These are phyloP conservation scores for Trichoderma hamatum DNA, from an alignment of 2,329 filamentous ascomycete genomes.

Conservation along the genomic window DNA sequence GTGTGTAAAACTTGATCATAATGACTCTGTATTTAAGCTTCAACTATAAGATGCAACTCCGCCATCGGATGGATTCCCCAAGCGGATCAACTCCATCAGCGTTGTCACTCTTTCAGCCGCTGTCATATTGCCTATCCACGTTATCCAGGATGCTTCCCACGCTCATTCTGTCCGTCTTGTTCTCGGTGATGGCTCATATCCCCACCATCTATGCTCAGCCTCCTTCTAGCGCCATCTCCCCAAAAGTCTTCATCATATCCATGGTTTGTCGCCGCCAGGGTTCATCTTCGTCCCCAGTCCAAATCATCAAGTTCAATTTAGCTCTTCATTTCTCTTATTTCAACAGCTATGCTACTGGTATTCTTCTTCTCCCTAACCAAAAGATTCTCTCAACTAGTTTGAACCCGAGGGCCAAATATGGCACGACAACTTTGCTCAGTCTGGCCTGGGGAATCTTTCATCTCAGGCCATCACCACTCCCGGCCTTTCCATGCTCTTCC, in stretches of 20 bases:
- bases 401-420: constrained; percentile 63
- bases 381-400: constrained; percentile 51
- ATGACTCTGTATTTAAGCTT: constrained; percentile 20
- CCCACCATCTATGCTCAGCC: neutral
- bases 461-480: constrained; percentile 60
- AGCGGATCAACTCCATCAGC: neutral
- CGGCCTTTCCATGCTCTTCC: constrained; percentile 67
- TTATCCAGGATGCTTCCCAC: neutral
- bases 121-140: neutral
- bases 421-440: constrained; percentile 55
- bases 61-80: neutral
- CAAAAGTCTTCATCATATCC: constrained; percentile 65
- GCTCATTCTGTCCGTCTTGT: neutral
- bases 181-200: neutral
- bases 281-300: neutral
- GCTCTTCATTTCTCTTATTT: neutral
- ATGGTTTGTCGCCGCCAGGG: constrained; percentile 51
- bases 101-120: neutral
- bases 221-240: constrained; percentile 43
- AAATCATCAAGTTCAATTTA: neutral
- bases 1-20: neutral
- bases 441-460: constrained; percentile 57
- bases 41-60: neutral
- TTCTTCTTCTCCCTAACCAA: constrained; percentile 16
- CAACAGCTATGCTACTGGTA: neutral